Conservation (phyloP, 2,329 filamentous ascomycete genomes). For the Drechslerella stenobrocha region DNA sequence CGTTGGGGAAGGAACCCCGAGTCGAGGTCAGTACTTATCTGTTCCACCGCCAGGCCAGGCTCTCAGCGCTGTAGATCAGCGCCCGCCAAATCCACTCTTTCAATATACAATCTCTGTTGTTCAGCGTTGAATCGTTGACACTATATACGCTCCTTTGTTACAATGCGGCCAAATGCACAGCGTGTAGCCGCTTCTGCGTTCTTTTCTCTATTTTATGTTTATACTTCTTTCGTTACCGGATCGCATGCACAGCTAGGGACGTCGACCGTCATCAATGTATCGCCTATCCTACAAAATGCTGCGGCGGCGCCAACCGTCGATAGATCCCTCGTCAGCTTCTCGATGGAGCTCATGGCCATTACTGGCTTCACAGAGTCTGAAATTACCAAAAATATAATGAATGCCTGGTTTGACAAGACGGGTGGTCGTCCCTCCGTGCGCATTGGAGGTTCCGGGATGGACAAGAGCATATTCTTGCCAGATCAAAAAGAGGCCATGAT, state of each 20-base stretch:
- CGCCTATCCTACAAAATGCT: conserved; percentile 25
- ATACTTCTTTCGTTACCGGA: conserved; percentile 13
- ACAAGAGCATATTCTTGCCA: conserved; percentile 16
- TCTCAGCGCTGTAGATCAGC: neutral
- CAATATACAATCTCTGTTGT: neutral
- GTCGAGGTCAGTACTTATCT: neutral
- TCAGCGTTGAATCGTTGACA: conserved; percentile 4
- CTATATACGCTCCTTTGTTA: conserved; percentile 12
- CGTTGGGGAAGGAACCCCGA: neutral
- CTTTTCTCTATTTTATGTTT: conserved; percentile 21
- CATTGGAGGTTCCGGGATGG: conserved; percentile 38
- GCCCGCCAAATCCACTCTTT: neutral
- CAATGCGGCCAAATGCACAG: conserved; percentile 17
- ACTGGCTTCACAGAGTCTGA: conserved; percentile 2
- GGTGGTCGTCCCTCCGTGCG: conserved; percentile 30
- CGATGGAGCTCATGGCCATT: conserved; percentile 21
- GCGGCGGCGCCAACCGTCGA: conserved; percentile 28
- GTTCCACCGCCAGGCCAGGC: neutral
- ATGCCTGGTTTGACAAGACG: conserved; percentile 28
- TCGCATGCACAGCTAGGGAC: conserved; percentile 16
- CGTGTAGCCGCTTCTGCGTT: conserved; percentile 13
- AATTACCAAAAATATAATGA: conserved; percentile 22
- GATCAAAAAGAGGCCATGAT: conserved; percentile 14
- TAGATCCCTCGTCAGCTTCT: conserved; percentile 34
- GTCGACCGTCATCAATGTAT: conserved; percentile 22